Evolutionary conservation across 2,329 filamentous ascomycete species (phyloP).

Genomic region (Basipetospora chlamydospora): DNA sequence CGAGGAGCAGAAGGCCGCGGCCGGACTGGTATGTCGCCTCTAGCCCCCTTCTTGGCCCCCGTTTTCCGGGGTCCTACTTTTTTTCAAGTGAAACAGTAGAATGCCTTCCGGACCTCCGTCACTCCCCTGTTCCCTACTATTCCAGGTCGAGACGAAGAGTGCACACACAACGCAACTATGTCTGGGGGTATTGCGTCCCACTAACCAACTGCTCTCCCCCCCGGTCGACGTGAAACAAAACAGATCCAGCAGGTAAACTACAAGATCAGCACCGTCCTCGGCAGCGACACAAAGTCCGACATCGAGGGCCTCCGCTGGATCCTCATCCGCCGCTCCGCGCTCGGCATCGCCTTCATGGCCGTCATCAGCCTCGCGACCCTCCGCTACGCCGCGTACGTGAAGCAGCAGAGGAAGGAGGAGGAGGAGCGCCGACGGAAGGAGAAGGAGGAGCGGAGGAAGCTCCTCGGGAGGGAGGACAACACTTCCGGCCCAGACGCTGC

Average conservation of each 20-base stretch:
- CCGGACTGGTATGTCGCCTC: slow-evolving; percentile 50
- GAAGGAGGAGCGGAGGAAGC: slow-evolving; percentile 23
- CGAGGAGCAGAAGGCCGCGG: slow-evolving; percentile 72
- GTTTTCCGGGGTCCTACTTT: neutral
- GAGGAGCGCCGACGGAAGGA: slow-evolving; percentile 26
- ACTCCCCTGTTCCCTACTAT: too few species aligned
- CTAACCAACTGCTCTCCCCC: too few species aligned
- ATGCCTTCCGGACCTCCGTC: too few species aligned
- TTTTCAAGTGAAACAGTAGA: too few species aligned
- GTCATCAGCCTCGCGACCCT: slow-evolving; percentile 44
- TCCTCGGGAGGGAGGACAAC: slow-evolving; percentile 1
- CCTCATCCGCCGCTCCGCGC: slow-evolving; percentile 46
- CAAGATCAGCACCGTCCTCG: slow-evolving; percentile 82
- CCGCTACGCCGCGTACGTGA: slow-evolving; percentile 43
- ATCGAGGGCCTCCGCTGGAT: slow-evolving; percentile 90
- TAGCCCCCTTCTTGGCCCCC: neutral
- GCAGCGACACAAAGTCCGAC: slow-evolving; percentile 80
- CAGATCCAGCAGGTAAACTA: slow-evolving; percentile 90
- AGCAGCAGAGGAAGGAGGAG: slow-evolving; percentile 33
- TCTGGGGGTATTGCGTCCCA: too few species aligned
- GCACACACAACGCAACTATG: too few species aligned
- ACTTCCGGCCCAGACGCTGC: slow-evolving; percentile 1
- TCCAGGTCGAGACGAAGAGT: too few species aligned
- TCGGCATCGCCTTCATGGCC: slow-evolving; percentile 53
- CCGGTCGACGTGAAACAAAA: too few species aligned